A percentile compares a stretch with the other conserved stretches of the same genome.
These are phyloP conservation scores for Papiliotrema flavescens DNA, from an alignment of 1,284 basidiomycete species.

Conservation along the genomic window DNA sequence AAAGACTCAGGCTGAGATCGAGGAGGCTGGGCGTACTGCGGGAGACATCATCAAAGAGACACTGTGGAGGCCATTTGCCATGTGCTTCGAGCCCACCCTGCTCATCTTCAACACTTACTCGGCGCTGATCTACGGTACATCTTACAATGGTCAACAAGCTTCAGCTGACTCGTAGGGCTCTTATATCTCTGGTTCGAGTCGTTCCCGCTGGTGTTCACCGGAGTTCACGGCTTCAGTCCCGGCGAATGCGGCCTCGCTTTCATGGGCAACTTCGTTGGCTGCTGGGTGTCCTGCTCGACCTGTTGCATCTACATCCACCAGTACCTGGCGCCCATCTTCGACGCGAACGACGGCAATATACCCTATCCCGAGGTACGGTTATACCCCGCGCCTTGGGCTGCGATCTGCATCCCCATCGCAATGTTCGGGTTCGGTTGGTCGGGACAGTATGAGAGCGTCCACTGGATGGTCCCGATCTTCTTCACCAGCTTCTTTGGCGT, in stretches of 20 bases:
- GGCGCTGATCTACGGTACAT: constrained; percentile 8
- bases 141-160: neutral
- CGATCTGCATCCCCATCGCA: constrained; percentile 18
- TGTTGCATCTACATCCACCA: constrained; percentile 11
- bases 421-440: constrained; percentile 18
- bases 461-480: constrained; percentile 19
- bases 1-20: constrained; percentile 28
- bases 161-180: neutral
- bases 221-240: constrained; percentile 13
- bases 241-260: constrained; percentile 13
- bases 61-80: constrained; percentile 15
- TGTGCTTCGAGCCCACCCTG: constrained; percentile 8
- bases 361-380: constrained; percentile 15
- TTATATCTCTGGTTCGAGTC: constrained; percentile 10
- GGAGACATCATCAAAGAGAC: constrained; percentile 3
- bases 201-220: constrained; percentile 19
- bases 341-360: constrained; percentile 14
- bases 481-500: constrained; percentile 19
- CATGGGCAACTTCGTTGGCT: constrained; percentile 12
- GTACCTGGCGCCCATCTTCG: constrained; percentile 18
- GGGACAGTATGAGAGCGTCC: constrained; percentile 19
- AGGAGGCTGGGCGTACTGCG: constrained; percentile 3
- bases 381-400: constrained; percentile 10
- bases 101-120: constrained; percentile 15
- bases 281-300: constrained; percentile 4